Evolutionary conservation across 768 basidiomycete genomes (phyloP).

Genomic region (Collybiopsis confluens): DNA sequence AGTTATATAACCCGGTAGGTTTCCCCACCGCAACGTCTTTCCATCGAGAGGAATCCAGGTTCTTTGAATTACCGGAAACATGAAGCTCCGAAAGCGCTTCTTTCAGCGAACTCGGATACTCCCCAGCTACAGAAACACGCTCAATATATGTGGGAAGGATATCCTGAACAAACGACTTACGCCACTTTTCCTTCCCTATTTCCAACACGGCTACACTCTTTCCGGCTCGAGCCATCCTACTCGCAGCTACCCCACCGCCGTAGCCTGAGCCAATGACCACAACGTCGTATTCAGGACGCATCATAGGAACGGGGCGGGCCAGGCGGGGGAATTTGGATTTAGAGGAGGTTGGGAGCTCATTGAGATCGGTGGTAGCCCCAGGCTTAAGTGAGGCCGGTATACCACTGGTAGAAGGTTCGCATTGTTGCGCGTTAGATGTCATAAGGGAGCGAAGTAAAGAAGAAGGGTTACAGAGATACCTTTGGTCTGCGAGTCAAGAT

Average conservation of each 20-base stretch:
- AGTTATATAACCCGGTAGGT: slow-evolving; percentile 14
- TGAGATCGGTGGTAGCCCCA: too few species aligned
- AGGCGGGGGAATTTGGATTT: neutral
- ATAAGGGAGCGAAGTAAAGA: too few species aligned
- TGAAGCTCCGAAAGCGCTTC: slow-evolving; percentile 9
- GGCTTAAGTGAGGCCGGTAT: too few species aligned
- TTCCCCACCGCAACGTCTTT: slow-evolving; percentile 10
- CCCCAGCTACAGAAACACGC: slow-evolving; percentile 11
- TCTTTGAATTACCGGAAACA: slow-evolving; percentile 13
- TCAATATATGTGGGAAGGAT: neutral
- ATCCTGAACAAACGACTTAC: slow-evolving; percentile 10
- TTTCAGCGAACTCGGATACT: slow-evolving; percentile 12
- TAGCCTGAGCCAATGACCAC: slow-evolving; percentile 18
- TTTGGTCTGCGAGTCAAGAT: too few species aligned
- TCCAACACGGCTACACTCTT: slow-evolving; percentile 16
- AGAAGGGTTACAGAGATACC: too few species aligned
- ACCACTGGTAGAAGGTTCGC: neutral
- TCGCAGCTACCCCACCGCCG: slow-evolving; percentile 17
- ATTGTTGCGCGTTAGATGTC: neutral
- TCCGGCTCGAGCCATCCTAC: slow-evolving; percentile 16
- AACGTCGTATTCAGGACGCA: slow-evolving; percentile 16
- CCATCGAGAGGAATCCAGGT: neutral
- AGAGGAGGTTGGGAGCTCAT: too few species aligned
- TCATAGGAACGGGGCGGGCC: neutral
- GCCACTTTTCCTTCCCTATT: slow-evolving; percentile 16